Base-by-base conservation (phyloP, 768 basidiomycete species). In the Xerocomus brunneocitrinus region DNA sequence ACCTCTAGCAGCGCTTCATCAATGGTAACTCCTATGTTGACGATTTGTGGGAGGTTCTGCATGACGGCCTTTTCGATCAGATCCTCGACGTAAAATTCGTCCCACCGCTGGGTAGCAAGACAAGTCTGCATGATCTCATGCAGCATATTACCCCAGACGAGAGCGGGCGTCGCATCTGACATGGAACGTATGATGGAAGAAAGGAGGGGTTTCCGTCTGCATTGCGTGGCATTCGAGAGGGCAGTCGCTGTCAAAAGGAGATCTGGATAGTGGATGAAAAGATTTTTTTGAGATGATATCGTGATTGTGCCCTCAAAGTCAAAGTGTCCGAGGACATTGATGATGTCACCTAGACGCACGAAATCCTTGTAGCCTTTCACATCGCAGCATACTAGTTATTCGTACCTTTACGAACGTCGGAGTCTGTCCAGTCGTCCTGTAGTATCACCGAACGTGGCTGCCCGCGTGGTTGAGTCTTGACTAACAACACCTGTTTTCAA, bases 101-200 rank as follows among this genome's bases (percentile, higher is more conserved):
- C 83, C 89, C 89, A 92, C 19, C 70, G 70, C 6, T 74, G 72
- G 42, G 79, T 76, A 24, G 65, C 67, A 48, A 98, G 73, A 59
- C 91, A 93, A 0, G 77, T 73, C 65, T 98, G 94, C 74, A 97
- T 82, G 32, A 98, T 85, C 58, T 92, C 86, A 62, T 99, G 97
- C 5, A 97, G 78, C 70, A 98, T 84, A 61, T 87, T 97, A 35
- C 97, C 97, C 84, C 93, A 98, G 0, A 95, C 76, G 10, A 91
- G 75, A 5, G 85, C 76, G 2, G 88, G 85, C 0, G 84, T 82
- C 13, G 73, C 71, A 55, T 85, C 84, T 6, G 78, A 80, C 0
- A 77, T 72, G 0, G 83, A 79, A 36, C 80, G 82, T 40, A 87
- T 70, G 48, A 86, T 74, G 40, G 75, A 72, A 39, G 82, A 83